These are phyloP conservation scores for Kwoniella europaea DNA, from an alignment of 768 basidiomycete genomes.

Conservation along the genomic window DNA sequence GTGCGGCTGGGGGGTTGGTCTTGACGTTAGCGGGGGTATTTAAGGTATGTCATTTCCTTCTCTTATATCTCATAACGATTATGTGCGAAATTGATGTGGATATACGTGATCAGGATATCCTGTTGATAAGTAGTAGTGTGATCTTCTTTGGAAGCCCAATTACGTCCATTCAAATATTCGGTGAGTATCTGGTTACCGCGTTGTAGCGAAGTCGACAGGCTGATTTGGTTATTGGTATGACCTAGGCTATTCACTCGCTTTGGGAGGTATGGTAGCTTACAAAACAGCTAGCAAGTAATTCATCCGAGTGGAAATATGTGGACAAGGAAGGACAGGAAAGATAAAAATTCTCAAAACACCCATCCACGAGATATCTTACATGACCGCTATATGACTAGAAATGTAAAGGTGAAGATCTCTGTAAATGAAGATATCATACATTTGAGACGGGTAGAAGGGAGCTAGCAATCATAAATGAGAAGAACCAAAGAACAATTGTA, in stretches of 20 bases:
- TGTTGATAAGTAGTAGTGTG: constrained; percentile 87
- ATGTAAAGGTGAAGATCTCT: background rate
- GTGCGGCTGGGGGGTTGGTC: constrained; percentile 68
- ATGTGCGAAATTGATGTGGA: background rate
- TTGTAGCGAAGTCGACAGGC: background rate
- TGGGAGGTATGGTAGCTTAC: constrained; percentile 81
- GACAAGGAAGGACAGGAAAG: background rate
- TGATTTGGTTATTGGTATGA: background rate
- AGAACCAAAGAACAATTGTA: background rate
- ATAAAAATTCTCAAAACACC: background rate
- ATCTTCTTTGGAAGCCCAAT: constrained; percentile 77
- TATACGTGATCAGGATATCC: constrained; percentile 71
- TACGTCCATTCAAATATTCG: constrained; percentile 81
- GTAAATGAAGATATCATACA: background rate
- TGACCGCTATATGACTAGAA: background rate
- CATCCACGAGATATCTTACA: background rate
- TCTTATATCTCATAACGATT: background rate
- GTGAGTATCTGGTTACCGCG: constrained; percentile 54
- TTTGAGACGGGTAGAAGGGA: background rate
- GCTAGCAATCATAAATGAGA: background rate
- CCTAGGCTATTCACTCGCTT: constrained; percentile 80
- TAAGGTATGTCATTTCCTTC: constrained; percentile 63
- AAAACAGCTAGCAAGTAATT: constrained; percentile 63
- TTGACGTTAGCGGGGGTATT: constrained; percentile 92
- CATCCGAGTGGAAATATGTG: background rate